Evolutionary conservation across 257 asterid species (phyloP).

Genomic region (Eustoma russellianum): DNA sequence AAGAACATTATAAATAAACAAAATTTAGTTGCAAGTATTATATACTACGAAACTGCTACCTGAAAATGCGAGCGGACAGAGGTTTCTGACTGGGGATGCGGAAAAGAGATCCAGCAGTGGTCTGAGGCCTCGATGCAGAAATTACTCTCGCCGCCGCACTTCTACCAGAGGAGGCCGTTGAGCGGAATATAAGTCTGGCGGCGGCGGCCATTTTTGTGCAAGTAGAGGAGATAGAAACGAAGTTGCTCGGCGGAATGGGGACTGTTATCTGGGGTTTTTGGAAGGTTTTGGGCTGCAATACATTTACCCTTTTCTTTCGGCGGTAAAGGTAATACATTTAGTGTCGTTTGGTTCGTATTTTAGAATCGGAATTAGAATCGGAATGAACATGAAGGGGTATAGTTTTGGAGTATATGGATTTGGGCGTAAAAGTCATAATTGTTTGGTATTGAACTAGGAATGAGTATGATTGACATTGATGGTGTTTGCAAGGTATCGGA

Average conservation of each 20-base stretch:
- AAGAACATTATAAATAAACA: background rate
- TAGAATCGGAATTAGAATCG: no score
- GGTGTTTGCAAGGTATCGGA: no score
- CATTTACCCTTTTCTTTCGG: no score
- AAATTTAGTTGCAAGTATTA: background rate
- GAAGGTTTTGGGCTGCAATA: background rate
- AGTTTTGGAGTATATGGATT: no score
- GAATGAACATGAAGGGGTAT: no score
- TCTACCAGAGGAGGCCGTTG: conserved; percentile 42
- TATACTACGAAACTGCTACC: conserved; percentile 27
- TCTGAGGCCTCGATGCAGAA: conserved; percentile 35
- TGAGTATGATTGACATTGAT: no score
- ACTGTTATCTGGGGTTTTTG: background rate
- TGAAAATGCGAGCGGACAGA: conserved; percentile 63
- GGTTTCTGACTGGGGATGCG: conserved; percentile 53
- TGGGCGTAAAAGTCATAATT: no score
- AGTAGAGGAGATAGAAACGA: background rate
- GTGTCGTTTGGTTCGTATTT: no score
- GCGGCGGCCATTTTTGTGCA: conserved; percentile 41
- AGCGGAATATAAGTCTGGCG: conserved; percentile 59
- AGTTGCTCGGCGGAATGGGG: no score
- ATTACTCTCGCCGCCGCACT: conserved; percentile 38
- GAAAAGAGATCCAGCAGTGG: conserved; percentile 46
- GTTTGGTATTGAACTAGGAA: no score
- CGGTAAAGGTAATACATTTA: no score